Percentiles rank a stretch among this genome's conserved stretches.
Evolutionary conservation across 1,284 basidiomycete genomes (phyloP).

Genomic region (Ustilago crameri): DNA sequence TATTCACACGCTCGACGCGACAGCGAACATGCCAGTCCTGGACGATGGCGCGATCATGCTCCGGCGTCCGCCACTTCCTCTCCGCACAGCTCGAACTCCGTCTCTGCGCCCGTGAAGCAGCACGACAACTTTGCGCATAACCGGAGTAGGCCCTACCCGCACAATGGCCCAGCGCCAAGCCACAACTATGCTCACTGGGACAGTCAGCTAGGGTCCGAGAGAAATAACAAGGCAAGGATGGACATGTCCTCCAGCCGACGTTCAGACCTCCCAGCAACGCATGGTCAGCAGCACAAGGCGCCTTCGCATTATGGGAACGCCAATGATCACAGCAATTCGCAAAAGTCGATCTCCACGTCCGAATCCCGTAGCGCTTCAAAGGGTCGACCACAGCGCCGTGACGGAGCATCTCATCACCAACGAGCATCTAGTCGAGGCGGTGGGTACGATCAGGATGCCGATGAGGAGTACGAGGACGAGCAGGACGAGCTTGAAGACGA

Average conservation of each 20-base stretch:
- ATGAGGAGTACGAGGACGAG: constrained; percentile 53
- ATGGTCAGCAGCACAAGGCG: constrained; percentile 12
- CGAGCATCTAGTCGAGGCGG: constrained; percentile 28
- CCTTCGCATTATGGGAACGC: constrained; percentile 9
- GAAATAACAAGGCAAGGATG: constrained; percentile 25
- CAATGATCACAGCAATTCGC: constrained; percentile 12
- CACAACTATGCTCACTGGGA: constrained; percentile 50
- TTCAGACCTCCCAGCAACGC: background rate
- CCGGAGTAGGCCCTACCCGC: constrained; percentile 33
- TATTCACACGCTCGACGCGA: constrained; percentile 27
- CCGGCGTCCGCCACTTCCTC: constrained; percentile 21
- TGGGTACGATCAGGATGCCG: constrained; percentile 40
- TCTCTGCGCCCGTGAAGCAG: constrained; percentile 16
- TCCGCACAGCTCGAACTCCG: constrained; percentile 36
- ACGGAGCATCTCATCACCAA: constrained; percentile 22
- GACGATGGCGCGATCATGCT: constrained; percentile 41
- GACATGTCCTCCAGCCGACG: constrained; percentile 38
- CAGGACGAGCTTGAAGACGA: constrained; percentile 57
- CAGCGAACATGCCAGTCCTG: constrained; percentile 32
- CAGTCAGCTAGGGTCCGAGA: constrained; percentile 38
- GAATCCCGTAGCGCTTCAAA: constrained; percentile 35
- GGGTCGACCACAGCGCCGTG: constrained; percentile 22
- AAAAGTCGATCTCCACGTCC: constrained; percentile 11
- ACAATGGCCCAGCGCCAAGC: constrained; percentile 37
- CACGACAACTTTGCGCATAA: constrained; percentile 29